Percentiles rank a stretch among this genome's conserved stretches.
These are phyloP conservation scores for Diaporthe caulivora DNA, from an alignment of 2,329 filamentous ascomycete species.

Conservation along the genomic window DNA sequence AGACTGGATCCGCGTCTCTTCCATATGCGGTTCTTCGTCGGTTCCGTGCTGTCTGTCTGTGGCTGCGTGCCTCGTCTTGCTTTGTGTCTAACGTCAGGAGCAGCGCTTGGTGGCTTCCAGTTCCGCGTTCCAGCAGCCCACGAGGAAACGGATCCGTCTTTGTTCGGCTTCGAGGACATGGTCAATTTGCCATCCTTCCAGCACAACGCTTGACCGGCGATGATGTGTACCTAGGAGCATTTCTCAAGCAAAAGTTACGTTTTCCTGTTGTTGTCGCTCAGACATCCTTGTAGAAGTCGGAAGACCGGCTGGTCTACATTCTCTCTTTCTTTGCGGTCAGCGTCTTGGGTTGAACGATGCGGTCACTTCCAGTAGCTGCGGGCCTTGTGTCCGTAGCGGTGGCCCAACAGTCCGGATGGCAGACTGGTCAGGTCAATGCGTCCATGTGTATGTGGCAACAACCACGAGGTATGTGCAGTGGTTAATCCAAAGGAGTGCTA, in stretches of 20 bases:
- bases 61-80: constrained; percentile 10
- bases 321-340: constrained; percentile 39
- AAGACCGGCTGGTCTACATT: constrained; percentile 23
- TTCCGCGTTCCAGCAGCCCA: constrained; percentile 16
- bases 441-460: constrained; percentile 71
- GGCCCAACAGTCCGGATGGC: constrained; percentile 64
- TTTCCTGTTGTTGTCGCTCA: neutral
- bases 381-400: constrained; percentile 45
- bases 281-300: constrained; percentile 5
- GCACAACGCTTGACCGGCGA: neutral
- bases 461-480: constrained; percentile 53
- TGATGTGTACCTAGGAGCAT: constrained; percentile 6
- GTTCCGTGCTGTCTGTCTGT: neutral
- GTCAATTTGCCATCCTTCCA: constrained; percentile 14
- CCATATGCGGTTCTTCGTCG: constrained; percentile 11
- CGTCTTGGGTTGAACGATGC: constrained; percentile 48
- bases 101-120: constrained; percentile 4
- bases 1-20: constrained; percentile 19
- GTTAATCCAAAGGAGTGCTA: neutral
- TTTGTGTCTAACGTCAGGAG: constrained; percentile 25
- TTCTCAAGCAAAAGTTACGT: neutral
- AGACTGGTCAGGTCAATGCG: constrained; percentile 64
- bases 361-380: constrained; percentile 46
- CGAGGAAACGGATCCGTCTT: constrained; percentile 14
- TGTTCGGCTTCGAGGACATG: constrained; percentile 14